Percentiles rank a stretch among this genome's conserved stretches.
phyloP scores from a whole-genome alignment of 2,329 filamentous ascomycete species.

The Trichoderma brevicompactum region DNA sequence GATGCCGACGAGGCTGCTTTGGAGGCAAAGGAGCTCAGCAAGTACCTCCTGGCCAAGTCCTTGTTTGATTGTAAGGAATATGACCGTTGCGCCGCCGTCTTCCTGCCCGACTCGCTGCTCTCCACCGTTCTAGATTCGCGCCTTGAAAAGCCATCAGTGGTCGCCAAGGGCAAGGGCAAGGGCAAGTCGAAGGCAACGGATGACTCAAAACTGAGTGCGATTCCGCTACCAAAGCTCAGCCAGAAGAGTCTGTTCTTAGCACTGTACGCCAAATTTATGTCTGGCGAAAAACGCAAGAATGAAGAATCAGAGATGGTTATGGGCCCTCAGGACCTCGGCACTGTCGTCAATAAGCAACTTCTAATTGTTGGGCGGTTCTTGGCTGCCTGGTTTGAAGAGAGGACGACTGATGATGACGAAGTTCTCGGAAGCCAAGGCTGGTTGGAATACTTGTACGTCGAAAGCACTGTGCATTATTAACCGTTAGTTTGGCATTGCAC shows the following conservation, averaged over 20 bases:
- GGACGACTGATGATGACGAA: constrained; percentile 61
- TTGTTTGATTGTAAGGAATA: constrained; percentile 96
- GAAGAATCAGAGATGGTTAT: constrained; percentile 98
- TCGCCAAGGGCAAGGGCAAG: constrained; percentile 51
- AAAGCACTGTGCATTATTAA: background rate
- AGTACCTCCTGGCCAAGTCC: constrained; percentile 88
- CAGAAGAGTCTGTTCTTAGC: constrained; percentile 92
- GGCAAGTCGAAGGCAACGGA: constrained; percentile 55
- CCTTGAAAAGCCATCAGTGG: constrained; percentile 42
- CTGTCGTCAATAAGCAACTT: constrained; percentile 83
- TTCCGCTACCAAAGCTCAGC: constrained; percentile 65
- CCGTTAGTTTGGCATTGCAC: background rate
- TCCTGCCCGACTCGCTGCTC: constrained; percentile 80
- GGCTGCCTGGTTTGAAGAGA: constrained; percentile 77
- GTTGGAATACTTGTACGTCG: constrained; percentile 75
- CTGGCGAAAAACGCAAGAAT: constrained; percentile 93
- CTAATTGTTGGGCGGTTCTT: constrained; percentile 74
- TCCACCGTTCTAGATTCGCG: constrained; percentile 64
- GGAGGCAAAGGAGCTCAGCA: constrained; percentile 78
- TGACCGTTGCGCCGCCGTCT: constrained; percentile 88
- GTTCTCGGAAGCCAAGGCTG: constrained; percentile 78
- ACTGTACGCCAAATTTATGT: constrained; percentile 88
- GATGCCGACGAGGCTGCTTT: constrained; percentile 75
- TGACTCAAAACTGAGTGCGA: constrained; percentile 33
- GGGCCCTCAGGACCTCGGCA: constrained; percentile 86